Conservation (phyloP, 306 rosid genomes). For the Dicorynia guianensis region DNA sequence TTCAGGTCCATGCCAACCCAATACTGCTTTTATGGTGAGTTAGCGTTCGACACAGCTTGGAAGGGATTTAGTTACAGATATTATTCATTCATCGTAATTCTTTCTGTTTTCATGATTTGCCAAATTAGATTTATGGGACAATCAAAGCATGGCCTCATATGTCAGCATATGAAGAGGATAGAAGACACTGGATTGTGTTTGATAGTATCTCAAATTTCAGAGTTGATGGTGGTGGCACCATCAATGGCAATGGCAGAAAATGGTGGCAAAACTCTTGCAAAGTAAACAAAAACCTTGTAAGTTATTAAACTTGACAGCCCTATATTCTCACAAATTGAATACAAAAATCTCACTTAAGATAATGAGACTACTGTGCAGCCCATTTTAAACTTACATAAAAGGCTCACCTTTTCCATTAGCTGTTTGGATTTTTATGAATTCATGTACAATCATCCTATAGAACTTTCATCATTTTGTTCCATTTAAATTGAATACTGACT, state of each 20-base stretch:
- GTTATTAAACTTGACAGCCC: no score
- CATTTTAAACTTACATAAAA: no score
- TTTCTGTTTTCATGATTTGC: conserved; percentile 21
- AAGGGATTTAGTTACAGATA: background rate
- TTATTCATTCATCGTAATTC: background rate
- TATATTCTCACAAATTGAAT: no score
- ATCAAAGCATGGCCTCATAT: conserved; percentile 64
- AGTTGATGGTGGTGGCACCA: conserved; percentile 76
- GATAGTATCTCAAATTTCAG: conserved; percentile 50
- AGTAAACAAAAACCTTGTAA: conserved; percentile 58
- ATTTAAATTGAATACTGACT: conserved; percentile 2
- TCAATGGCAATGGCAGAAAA: conserved; percentile 82
- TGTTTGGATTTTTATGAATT: no score
- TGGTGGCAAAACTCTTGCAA: conserved; percentile 95
- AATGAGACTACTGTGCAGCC: no score
- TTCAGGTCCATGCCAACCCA: conserved; percentile 82
- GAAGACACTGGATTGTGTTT: conserved; percentile 66
- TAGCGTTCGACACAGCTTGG: background rate
- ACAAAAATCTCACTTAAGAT: no score
- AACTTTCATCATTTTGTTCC: background rate
- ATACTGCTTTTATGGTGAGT: conserved; percentile 67
- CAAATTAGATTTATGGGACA: conserved; percentile 66
- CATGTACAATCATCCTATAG: no score
- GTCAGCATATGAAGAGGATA: conserved; percentile 58
- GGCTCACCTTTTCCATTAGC: background rate